A percentile compares a stretch with the other conserved stretches of the same genome.
Conservation (phyloP, 2,329 filamentous ascomycete genomes). For the Cladophialophora yegresii region DNA sequence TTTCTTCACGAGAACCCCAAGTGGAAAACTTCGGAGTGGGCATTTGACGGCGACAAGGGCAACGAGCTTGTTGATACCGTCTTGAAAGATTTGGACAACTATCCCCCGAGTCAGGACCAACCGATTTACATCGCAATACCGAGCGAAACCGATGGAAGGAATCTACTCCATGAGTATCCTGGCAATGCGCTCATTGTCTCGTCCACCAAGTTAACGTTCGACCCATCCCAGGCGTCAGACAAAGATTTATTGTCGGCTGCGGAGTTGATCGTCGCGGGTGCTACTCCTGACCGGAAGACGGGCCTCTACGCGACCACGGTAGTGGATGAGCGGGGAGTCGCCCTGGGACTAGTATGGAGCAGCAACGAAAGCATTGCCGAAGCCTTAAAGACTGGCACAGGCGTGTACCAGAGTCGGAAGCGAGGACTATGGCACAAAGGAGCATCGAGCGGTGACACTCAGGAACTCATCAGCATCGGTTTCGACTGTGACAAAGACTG, state of each 20-base stretch:
- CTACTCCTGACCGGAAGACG: conserved; percentile 79
- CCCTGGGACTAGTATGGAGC: conserved; percentile 90
- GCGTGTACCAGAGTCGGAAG: conserved; percentile 96
- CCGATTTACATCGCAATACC: conserved; percentile 43
- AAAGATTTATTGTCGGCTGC: conserved; percentile 65
- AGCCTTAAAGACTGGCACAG: conserved; percentile 75
- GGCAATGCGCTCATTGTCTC: conserved; percentile 62
- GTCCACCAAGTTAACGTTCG: conserved; percentile 68
- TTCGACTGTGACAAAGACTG: conserved; percentile 95
- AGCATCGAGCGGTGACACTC: conserved; percentile 87
- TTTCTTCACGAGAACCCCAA: conserved; percentile 43
- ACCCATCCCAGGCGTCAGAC: conserved; percentile 59
- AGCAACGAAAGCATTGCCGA: conserved; percentile 86
- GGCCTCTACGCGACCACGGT: conserved; percentile 87
- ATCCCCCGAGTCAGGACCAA: conserved; percentile 40
- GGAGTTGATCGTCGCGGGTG: conserved; percentile 71
- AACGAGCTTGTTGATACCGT: conserved; percentile 49
- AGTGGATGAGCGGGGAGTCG: conserved; percentile 80
- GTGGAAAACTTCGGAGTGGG: conserved; percentile 37
- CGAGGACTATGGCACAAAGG: conserved; percentile 96
- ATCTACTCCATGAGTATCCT: conserved; percentile 39
- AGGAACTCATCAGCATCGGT: conserved; percentile 80
- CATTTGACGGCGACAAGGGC: conserved; percentile 37
- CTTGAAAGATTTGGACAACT: conserved; percentile 43
- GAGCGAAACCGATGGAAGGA: conserved; percentile 29